Percentiles rank a stretch among this genome's conserved stretches.
phyloP scores from a whole-genome alignment of 177 flowering plant genomes.

The Vitis hybrid region DNA sequence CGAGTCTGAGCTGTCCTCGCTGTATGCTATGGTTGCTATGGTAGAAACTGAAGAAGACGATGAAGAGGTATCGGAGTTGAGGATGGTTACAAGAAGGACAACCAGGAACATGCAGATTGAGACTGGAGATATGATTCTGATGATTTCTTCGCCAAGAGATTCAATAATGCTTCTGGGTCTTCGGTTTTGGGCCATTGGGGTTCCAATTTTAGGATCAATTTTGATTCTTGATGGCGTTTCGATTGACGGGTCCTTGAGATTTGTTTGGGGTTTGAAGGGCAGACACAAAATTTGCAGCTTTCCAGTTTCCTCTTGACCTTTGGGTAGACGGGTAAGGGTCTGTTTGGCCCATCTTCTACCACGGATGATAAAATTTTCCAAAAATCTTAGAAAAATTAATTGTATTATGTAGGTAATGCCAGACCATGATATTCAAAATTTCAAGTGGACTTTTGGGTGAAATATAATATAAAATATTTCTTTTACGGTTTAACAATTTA shows the following conservation, averaged over 20 bases:
- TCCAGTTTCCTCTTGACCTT: too few relatives aligned
- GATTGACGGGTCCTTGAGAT: background rate
- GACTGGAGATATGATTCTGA: constrained; percentile 82
- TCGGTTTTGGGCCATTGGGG: constrained; percentile 46
- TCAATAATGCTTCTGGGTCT: constrained; percentile 58
- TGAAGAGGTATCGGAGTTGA: constrained; percentile 42
- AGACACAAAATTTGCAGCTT: too few relatives aligned
- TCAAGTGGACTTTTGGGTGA: too few relatives aligned
- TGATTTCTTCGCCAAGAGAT: constrained; percentile 78
- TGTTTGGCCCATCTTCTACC: too few relatives aligned
- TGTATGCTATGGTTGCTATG: constrained; percentile 73
- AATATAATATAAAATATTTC: too few relatives aligned
- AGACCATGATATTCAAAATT: too few relatives aligned
- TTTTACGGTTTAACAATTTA: too few relatives aligned
- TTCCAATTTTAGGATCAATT: constrained; percentile 9
- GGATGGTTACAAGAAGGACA: constrained; percentile 66
- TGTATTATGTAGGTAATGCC: too few relatives aligned
- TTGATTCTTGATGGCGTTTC: constrained; percentile 1
- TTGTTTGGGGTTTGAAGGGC: too few relatives aligned
- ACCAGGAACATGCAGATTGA: constrained; percentile 89
- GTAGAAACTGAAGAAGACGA: constrained; percentile 36
- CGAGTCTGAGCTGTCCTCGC: constrained; percentile 64
- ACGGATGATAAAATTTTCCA: too few relatives aligned
- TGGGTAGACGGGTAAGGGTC: too few relatives aligned
- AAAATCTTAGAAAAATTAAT: too few relatives aligned